Evolutionary conservation across 2,329 filamentous ascomycete species (phyloP).

Genomic region (Paraphaeosphaeria sporulosa): DNA sequence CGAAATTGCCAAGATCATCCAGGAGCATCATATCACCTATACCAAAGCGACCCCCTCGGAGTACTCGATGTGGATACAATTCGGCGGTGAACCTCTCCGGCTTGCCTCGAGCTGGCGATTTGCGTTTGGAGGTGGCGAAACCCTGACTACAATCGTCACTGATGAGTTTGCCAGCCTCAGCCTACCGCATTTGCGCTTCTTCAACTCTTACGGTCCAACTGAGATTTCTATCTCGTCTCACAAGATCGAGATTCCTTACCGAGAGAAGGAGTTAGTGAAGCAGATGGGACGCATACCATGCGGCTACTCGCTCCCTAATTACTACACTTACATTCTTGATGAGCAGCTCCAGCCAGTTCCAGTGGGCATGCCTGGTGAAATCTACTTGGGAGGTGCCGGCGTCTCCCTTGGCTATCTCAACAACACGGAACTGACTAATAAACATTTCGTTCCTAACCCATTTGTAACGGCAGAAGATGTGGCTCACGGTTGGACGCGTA

Average conservation of each 20-base stretch:
- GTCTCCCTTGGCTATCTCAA: constrained; percentile 49
- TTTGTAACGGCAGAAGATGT: too few relatives aligned
- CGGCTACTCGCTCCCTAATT: constrained; percentile 14
- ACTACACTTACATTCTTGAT: constrained; percentile 19
- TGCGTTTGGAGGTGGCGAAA: constrained; percentile 40
- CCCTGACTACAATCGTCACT: not conserved
- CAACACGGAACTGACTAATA: constrained; percentile 21
- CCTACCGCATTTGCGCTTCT: constrained; percentile 5
- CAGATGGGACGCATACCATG: not conserved
- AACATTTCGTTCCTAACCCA: constrained; percentile 24
- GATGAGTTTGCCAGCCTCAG: not conserved
- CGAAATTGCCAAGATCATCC: constrained; percentile 49
- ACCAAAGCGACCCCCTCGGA: constrained; percentile 55
- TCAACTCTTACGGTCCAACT: constrained; percentile 22
- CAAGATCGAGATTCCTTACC: not conserved
- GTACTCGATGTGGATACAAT: constrained; percentile 38
- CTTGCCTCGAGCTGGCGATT: constrained; percentile 32
- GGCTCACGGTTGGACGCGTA: not conserved
- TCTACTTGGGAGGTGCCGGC: constrained; percentile 51
- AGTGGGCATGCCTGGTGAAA: constrained; percentile 44
- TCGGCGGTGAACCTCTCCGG: constrained; percentile 24
- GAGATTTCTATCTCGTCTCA: constrained; percentile 18
- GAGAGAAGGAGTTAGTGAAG: not conserved
- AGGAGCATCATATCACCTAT: constrained; percentile 44
- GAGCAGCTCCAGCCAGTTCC: constrained; percentile 14